A percentile compares a stretch with the other conserved stretches of the same genome.
Conservation (phyloP, 108 stramenopile genomes). For the Skeletonema tropicum region DNA sequence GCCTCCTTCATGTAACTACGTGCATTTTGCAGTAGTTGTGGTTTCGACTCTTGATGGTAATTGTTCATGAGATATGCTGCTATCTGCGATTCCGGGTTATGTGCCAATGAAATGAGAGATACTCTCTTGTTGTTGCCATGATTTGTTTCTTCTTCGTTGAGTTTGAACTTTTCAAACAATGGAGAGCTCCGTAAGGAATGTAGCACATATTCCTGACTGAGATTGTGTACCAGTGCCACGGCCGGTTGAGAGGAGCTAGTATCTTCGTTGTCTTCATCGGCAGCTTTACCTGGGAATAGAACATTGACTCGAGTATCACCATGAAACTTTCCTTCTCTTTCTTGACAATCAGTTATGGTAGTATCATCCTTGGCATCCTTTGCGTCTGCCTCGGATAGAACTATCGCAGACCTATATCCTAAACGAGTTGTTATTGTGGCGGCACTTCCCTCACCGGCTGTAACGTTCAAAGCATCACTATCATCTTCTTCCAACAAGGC, state of each 20-base stretch:
- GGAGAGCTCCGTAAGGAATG: slow-evolving; percentile 59
- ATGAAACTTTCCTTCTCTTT: slow-evolving; percentile 32
- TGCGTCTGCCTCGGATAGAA: not conserved
- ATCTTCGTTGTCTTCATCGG: not conserved
- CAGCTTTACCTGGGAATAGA: slow-evolving; percentile 19
- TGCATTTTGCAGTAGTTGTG: slow-evolving; percentile 43
- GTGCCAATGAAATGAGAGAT: slow-evolving; percentile 55
- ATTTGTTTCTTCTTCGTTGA: slow-evolving; percentile 8
- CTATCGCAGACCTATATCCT: slow-evolving; percentile 66
- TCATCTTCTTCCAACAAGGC: slow-evolving; percentile 21
- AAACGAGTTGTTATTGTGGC: slow-evolving; percentile 43
- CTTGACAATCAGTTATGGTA: slow-evolving; percentile 15
- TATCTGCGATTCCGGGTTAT: slow-evolving; percentile 75
- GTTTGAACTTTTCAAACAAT: slow-evolving; percentile 47
- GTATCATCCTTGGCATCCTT: not conserved
- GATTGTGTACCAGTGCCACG: slow-evolving; percentile 55
- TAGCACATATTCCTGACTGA: slow-evolving; percentile 52
- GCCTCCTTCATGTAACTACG: slow-evolving; percentile 52
- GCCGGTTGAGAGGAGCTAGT: slow-evolving; percentile 8
- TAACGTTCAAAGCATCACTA: slow-evolving; percentile 1
- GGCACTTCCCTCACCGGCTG: not conserved
- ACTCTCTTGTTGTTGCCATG: slow-evolving; percentile 19
- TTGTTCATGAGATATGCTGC: slow-evolving; percentile 47
- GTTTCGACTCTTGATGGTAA: slow-evolving; percentile 14
- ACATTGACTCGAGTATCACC: slow-evolving; percentile 39